Conservation (phyloP, 1,139 yeast species). For the Kodamaea plutei region DNA sequence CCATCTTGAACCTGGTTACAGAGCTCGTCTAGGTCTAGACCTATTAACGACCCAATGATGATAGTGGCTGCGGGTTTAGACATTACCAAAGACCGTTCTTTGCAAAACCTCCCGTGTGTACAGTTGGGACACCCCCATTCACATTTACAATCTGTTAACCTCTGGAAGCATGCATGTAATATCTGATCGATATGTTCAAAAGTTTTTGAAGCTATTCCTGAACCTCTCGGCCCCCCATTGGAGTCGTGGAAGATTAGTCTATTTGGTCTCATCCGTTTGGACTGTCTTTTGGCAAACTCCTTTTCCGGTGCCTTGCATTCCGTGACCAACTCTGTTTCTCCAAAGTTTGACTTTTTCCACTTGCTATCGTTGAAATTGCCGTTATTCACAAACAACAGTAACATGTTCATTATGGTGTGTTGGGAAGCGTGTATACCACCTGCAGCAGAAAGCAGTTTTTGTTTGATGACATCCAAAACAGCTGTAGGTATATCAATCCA, state of each 20-base stretch:
- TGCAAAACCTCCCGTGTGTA: conserved; percentile 73
- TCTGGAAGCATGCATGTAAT: conserved; percentile 52
- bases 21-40: conserved; percentile 40
- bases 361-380: conserved; percentile 44
- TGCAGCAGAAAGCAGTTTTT: conserved; percentile 62
- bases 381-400: conserved; percentile 54
- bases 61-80: conserved; percentile 86
- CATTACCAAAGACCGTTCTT: conserved; percentile 74
- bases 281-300: conserved; percentile 74
- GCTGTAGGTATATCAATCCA: conserved; percentile 82
- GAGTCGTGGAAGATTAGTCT: conserved; percentile 80
- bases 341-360: conserved; percentile 44
- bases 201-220: conserved; percentile 75
- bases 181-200: conserved; percentile 73
- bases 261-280: conserved; percentile 75
- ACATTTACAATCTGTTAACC: conserved; percentile 68
- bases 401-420: conserved; percentile 75
- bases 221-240: conserved; percentile 72
- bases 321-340: conserved; percentile 69
- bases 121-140: conserved; percentile 89
- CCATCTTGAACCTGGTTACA: conserved; percentile 55
- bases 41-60: conserved; percentile 52
- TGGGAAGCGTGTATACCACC: conserved; percentile 98
- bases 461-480: conserved; percentile 55
- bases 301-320: conserved; percentile 98